Evolutionary conservation across 2,329 filamentous ascomycete genomes (phyloP), one percentile per base, ranked within the genome.

Genomic region (Exophiala spinifera): DNA sequence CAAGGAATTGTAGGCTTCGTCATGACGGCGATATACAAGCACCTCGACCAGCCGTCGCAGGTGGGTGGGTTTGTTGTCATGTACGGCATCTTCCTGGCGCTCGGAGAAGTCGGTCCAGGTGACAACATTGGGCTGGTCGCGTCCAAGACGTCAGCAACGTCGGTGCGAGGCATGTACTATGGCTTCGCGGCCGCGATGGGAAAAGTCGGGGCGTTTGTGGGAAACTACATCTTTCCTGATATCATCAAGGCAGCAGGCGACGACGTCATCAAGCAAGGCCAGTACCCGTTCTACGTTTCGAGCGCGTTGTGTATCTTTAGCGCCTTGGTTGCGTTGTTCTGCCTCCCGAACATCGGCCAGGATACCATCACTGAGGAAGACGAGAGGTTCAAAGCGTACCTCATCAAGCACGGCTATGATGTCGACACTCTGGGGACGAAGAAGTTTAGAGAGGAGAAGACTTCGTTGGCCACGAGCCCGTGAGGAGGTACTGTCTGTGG

Each of bases 241-340:
- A 81, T 90, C 56, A 86, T 91, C 52, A 71, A 76, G 57, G 73
- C 77, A 21, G 77, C 83, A 47, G 79, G 79, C 0, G 84, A 76
- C 51, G 75, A 79, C 49, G 71, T 72, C 0, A 72, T 80, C 17
- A 78, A 81, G 17, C 77, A 79, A 4, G 89, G 89, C 1, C 90
- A 96, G 67, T 90, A 95, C 62, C 91, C 91, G 0, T 96, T 96
- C 74, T 96, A 85, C 70, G 89, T 96, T n/a, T 86, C 85, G 1
- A 87, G 85, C 36, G 76, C 81, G 20, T 71, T 96, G 51, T 94
- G 89, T 62, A 71, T 95, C n/a, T 75, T 96, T 46, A 86, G 84
- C 1, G 89, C 88, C 0, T 71, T 74, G 8, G 69, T 91, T 23
- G 82, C 83, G 1, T 74, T 87, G 7, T 81, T 90, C 63, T 79